A percentile compares a stretch with the other conserved stretches of the same genome.
Evolutionary conservation across 306 rosid species (phyloP).

Genomic region (Canavalia ensiformis): DNA sequence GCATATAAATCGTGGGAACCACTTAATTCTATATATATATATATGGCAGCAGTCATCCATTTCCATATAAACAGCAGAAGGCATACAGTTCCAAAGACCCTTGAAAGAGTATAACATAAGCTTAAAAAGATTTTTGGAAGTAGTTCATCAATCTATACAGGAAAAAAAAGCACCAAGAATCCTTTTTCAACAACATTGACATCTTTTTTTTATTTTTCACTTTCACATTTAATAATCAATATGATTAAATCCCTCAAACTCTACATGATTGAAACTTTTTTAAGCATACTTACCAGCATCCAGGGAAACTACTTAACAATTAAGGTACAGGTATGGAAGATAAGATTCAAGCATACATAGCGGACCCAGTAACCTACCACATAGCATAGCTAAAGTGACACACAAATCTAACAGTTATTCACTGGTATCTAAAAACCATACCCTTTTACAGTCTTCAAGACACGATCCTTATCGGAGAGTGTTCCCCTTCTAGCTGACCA

Average conservation of each 20-base stretch:
- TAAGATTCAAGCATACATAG: conserved; percentile 7
- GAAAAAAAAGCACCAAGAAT: neutral
- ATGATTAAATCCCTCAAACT: neutral
- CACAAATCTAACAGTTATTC: neutral
- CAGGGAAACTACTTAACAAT: neutral
- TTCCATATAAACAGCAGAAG: neutral
- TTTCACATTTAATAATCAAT: neutral
- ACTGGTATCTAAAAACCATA: conserved; percentile 44
- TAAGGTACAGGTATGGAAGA: neutral
- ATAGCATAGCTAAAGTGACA: neutral
- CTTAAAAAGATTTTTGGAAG: neutral
- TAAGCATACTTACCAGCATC: neutral
- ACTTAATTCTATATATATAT: neutral
- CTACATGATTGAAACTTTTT: neutral
- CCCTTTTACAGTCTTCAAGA: conserved; percentile 96
- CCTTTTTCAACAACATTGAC: neutral
- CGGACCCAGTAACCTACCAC: neutral
- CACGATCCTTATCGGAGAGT: conserved; percentile 92
- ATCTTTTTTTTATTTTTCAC: neutral
- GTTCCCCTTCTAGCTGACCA: conserved; percentile 94
- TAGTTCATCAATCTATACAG: neutral
- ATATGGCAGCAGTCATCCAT: neutral
- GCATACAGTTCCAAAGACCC: neutral
- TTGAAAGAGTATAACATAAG: neutral
- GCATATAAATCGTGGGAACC: neutral